These are phyloP conservation scores for Phytopythium kandeliae DNA, from an alignment of 352 stramenopile species.

Conservation along the genomic window DNA sequence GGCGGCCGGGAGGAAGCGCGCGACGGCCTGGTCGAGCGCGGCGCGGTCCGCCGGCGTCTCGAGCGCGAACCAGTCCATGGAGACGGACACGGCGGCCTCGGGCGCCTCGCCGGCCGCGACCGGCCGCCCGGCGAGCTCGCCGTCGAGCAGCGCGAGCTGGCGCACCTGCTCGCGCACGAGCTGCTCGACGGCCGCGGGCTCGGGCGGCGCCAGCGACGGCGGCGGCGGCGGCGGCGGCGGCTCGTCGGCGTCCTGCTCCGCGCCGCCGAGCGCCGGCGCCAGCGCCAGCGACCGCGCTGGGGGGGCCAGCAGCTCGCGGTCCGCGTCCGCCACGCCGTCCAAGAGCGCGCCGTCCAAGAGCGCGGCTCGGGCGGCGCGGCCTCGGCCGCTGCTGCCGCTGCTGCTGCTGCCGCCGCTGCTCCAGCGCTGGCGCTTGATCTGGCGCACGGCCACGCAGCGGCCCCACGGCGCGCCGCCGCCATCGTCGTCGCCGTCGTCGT, in stretches of 20 bases:
- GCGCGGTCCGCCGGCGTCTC: slow-evolving; percentile 12
- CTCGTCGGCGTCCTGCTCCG: no score
- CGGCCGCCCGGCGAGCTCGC: background rate
- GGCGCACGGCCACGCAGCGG: slow-evolving; percentile 17
- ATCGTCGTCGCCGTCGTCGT: background rate
- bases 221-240: no score
- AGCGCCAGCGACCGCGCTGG: slow-evolving; percentile 6
- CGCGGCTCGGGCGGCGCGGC: background rate
- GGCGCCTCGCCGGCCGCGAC: background rate
- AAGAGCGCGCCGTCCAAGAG: background rate
- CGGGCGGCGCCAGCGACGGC: no score
- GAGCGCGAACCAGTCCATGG: slow-evolving; percentile 24
- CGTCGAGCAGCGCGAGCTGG: slow-evolving; percentile 4
- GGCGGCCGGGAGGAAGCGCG: slow-evolving; percentile 9
- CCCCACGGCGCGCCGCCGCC: slow-evolving; percentile 6
- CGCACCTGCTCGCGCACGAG: slow-evolving; percentile 10
- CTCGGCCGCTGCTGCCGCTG: no score
- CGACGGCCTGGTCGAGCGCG: slow-evolving; percentile 16
- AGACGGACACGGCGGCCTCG: background rate
- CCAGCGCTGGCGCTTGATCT: slow-evolving; percentile 22
- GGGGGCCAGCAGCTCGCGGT: slow-evolving; percentile 16
- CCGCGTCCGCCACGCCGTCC: slow-evolving; percentile 2
- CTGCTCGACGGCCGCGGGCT: no score
- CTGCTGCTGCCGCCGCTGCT: slow-evolving; percentile 6
- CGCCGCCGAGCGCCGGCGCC: no score